Evolutionary conservation across 208 protist species (phyloP), one percentile per base, ranked within the genome.

Genomic region (Leishmania lainsoni): DNA sequence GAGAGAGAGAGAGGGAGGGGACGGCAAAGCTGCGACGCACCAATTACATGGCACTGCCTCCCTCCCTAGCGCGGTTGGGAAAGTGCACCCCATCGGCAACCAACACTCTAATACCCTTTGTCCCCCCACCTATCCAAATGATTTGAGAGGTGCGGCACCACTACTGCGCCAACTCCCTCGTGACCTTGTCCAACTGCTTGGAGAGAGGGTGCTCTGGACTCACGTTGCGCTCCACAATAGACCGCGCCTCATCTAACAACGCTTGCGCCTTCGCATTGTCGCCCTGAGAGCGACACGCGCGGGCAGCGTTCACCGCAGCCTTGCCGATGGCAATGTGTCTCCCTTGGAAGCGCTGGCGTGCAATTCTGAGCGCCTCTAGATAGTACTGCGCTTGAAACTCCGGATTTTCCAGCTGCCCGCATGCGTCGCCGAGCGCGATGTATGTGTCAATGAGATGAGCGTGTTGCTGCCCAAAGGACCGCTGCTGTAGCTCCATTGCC

Each of bases 401-500:
- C n/a, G 69, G 72, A 48, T 96, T 89, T 49, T 81, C 88, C 49
- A 97, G 83, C n/a, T 89, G 58, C 35, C 81, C 87, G 81, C 86
- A 95, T 22, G 91, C 91, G 81, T 94, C 90, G 9, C 90, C 93
- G 8, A 97, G 80, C 17, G 89, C 88, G 52, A 89, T 90, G 76
- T 94, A 95, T 4, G 92, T 95, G 59, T 92, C 87, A 61, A 97
- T 83, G 42, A 98, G 89, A 54, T 91, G 79, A 22, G 87, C 86
- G 81, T 95, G 95, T 76, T 95, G 90, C 68, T 83, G 87, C 45
- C 93, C 95, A 88, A 97, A 93, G 42, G 92, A 86, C n/a, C 92
- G 88, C 76, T 90, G 87, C 87, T 98, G 95, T 59, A 96, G 78
- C 56, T 91, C 86, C 61, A 97, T 84, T 56, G 95, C 89, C 73